Base-by-base conservation (phyloP, 179 eudicot genomes). In the Corrigiola litoralis region DNA sequence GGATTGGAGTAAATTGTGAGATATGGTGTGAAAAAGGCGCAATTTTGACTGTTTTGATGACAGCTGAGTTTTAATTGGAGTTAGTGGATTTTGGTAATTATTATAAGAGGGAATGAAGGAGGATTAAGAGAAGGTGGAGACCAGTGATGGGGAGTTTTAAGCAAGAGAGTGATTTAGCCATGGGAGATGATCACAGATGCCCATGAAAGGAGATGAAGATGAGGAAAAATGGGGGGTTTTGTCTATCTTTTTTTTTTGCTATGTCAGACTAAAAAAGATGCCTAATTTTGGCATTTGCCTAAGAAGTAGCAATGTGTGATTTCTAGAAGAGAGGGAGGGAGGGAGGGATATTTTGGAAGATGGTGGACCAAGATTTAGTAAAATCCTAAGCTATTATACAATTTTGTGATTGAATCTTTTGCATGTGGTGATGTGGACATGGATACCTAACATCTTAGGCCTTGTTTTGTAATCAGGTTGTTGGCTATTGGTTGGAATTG, bases 61-160 rank as follows among this genome's bases (percentile, higher is more conserved):
- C 23, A 6, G 1, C 5, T 48, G 17, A 25, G 23, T 16, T 48
- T 6, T 20, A 12, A 24, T 24, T 12, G 16, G n/a, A n/a, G n/a
- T n/a, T n/a, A n/a, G n/a, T n/a, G n/a, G n/a, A n/a, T n/a, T n/a
- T n/a, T n/a, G 12, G 25, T 44, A 24, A 55, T 58, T 69, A 67
- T 61, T 85, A 87, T 80, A 88, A 88, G 49, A 86, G 87, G 59
- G 95, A 81, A 61, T 88, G 95, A 21, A 85, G 91, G 40, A 84
- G 74, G 65, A 86, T 80, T 49, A 86, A 80, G 42, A 88, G 90
- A 50, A 85, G 90, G 34, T 75, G 84, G 56, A 85, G 79, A 21
- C 68, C 82, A 52, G 86, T 76, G 18, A 85, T 76, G 40, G 90
- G 88, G 0, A 79, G 49, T 40, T 74, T 72, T 21, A 80, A 56